phyloP scores from a whole-genome alignment of 805 yeast species.

The Kazachstania africana region DNA sequence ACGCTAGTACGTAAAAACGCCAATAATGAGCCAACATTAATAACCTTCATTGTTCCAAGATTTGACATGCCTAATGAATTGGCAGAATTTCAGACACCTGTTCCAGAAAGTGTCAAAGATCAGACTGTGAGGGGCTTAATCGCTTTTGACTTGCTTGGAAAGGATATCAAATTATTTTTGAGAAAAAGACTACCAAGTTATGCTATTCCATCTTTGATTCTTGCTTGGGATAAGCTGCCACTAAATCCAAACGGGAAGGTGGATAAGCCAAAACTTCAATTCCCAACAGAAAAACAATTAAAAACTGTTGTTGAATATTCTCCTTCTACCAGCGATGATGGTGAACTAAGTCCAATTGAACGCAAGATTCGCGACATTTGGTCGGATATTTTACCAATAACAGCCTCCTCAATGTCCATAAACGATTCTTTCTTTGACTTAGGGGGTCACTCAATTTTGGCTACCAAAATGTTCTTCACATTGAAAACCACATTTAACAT shows the following conservation, averaged over 20 bases:
- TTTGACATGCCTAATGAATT: conserved; percentile 39
- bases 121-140: conserved; percentile 72
- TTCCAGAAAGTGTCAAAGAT: conserved; percentile 34
- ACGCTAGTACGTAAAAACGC: conserved; percentile 87
- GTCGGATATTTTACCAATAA: conserved; percentile 73
- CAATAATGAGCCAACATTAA: conserved; percentile 83
- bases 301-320: conserved; percentile 54
- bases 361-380: conserved; percentile 66
- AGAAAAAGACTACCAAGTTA: conserved; percentile 84
- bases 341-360: conserved; percentile 54
- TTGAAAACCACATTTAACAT: conserved; percentile 66
- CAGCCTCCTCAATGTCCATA: conserved; percentile 65
- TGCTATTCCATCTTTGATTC: conserved; percentile 86
- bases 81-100: conserved; percentile 32
- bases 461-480: conserved; percentile 93
- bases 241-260: conserved; percentile 97
- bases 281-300: conserved; percentile 83
- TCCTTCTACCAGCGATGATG: conserved; percentile 32
- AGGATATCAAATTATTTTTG: conserved; percentile 69
- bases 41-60: conserved; percentile 86
- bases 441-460: conserved; percentile 96
- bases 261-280: conserved; percentile 93
- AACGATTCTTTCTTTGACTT: conserved; percentile 90
- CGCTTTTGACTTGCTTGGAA: conserved; percentile 61
- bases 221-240: conserved; percentile 78